Conservation (phyloP, 441 rosid genomes). For the Adansonia madagascariensis region DNA sequence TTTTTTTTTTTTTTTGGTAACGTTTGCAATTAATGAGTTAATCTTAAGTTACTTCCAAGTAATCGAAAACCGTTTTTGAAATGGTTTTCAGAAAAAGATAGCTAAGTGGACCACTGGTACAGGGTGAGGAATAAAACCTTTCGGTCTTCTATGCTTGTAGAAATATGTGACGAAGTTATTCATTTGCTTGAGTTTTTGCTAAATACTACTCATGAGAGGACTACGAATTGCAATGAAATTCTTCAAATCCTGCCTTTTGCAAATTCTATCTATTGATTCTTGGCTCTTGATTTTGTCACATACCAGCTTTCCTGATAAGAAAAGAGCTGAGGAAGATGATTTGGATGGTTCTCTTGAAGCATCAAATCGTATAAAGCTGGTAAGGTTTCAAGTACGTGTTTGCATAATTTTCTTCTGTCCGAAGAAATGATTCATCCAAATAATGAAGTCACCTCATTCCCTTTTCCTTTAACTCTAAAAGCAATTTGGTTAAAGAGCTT, state of each 20-base stretch:
- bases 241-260: slow-evolving; percentile 33
- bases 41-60: slow-evolving; percentile 11
- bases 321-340: slow-evolving; percentile 49
- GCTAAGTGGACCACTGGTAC: slow-evolving; percentile 33
- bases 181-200: too few species aligned
- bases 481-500: not conserved
- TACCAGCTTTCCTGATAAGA: slow-evolving; percentile 79
- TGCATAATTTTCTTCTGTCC: too few species aligned
- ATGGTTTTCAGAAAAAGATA: slow-evolving; percentile 35
- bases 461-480: slow-evolving; percentile 17
- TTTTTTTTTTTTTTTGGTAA: not conserved
- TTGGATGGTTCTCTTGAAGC: slow-evolving; percentile 46
- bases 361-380: slow-evolving; percentile 64
- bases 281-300: slow-evolving; percentile 34
- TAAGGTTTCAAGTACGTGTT: slow-evolving; percentile 23
- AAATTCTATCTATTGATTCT: slow-evolving; percentile 27
- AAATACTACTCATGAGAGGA: not conserved
- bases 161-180: slow-evolving; percentile 33
- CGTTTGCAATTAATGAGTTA: slow-evolving; percentile 24
- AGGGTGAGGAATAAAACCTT: slow-evolving; percentile 31
- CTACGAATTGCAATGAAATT: slow-evolving; percentile 25
- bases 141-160: slow-evolving; percentile 17
- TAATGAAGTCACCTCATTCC: not conserved
- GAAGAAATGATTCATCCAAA: too few species aligned
- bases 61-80: slow-evolving; percentile 24